Base-by-base conservation (phyloP, 2,329 filamentous ascomycete genomes). In the Verticillium albo-atrum region DNA sequence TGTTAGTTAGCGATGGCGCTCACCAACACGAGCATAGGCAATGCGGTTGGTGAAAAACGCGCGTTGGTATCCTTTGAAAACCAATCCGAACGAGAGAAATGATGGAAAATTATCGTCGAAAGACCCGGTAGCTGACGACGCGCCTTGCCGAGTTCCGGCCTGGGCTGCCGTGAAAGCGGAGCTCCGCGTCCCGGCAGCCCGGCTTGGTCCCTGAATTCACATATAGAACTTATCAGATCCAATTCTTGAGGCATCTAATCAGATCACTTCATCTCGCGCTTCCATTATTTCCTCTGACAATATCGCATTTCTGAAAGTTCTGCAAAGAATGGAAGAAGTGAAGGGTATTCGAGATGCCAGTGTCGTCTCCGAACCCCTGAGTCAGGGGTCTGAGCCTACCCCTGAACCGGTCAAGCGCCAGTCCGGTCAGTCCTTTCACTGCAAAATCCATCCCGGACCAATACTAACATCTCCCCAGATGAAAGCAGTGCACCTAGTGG, bases 401-500 rank as follows among this genome's bases (percentile, higher is more conserved):
- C 42, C 42, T 50, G 42, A 50, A 50, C 42, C n/a, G 20, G 42
- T 20, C 20, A 50, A 50, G 42, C 42, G 42, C 42, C 42, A 23
- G 6, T 50, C 42, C 20, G 42, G 42, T 50, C 20, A 50, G 42
- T 20, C 3, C 9, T 26, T 50, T 50, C 42, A 50, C 42, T 50
- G 42, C 42, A 26, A 23, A 47, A 23, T 37, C 5, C 30, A 37
- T 23, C n/a, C 14, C 20, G 2, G 2, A 17, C 10, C 23, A 34
- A 14, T 23, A 15, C 54, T 55, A 23, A 55, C 54, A 27, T 26
- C 6, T 23, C 1, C 32, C 3, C 27, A 63, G 63, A 62, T n/a
- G 60, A 63, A 28, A 58, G 58, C 1, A 58, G 56, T 23, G 35
- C 58, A 0, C 55, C 60, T 6, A 62, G 58, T 17, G 53, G 54